Evolutionary conservation across 768 basidiomycete genomes (phyloP), one percentile per base, ranked within the genome.

Genomic region (Serendipita sp.): DNA sequence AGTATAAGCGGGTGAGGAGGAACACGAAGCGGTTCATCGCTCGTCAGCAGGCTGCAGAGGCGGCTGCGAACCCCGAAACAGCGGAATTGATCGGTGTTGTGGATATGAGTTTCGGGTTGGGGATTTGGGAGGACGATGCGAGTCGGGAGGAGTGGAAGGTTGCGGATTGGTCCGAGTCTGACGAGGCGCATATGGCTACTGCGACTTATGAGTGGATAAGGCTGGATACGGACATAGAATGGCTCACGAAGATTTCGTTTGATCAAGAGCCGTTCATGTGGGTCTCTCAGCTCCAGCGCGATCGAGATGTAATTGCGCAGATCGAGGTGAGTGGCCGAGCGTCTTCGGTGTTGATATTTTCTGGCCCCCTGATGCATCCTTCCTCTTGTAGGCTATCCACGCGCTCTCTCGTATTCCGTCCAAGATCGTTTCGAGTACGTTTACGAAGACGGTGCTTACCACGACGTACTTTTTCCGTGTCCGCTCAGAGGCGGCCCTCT

Each of bases 171-270:
- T 90, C 89, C 3, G 94, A 96, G 70, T 92, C 96, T 69, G 93
- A 98, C 66, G 94, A 96, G 71, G 85, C 87, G 66, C 79, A 81
- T 47, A 95, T 98, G 91, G 86, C 88, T 45, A 90, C 90, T 16
- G 94, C 95, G 67, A 95, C 92, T 2, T 99, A 97, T 74, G 96
- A 99, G 75, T 99, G 95, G 95, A 98, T 99, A 66, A 80, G 96
- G 67, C 90, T 98, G 81, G 96, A 99, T 71, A 93, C 96, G 15
- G 96, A 99, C 72, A 94, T 96, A 73, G 96, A 99, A 76, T 99
- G 96, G 96, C 89, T 98, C 64, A 88, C 91, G n/a, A 81, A 81
- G 45, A 82, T 97, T 67, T 85, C 84, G 67, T 98, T 95, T 68
- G 89, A 94, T 62, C 92, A 97, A 76, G 92, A 91, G 47, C 93